phyloP scores from a whole-genome alignment of 495 filamentous ascomycete species.

The Aspergillus sparsus region DNA sequence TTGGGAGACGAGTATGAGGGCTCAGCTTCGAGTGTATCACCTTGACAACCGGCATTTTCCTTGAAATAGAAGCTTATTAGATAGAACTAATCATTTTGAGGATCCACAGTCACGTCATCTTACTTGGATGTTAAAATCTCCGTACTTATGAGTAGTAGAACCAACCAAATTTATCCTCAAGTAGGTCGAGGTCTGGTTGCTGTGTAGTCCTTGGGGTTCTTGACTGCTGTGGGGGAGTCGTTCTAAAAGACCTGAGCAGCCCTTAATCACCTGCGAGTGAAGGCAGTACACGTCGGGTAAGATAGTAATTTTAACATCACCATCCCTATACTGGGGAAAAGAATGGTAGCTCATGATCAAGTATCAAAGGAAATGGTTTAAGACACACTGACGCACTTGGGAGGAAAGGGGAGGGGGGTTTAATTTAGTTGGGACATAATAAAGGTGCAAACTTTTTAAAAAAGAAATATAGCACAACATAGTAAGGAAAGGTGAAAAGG shows the following conservation, averaged over 20 bases:
- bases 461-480: too few relatives aligned
- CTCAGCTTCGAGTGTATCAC: neutral
- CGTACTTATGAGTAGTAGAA: slow-evolving; percentile 13
- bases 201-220: neutral
- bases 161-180: slow-evolving; percentile 15
- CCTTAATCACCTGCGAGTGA: slow-evolving; percentile 30
- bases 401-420: too few relatives aligned
- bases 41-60: neutral
- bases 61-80: neutral
- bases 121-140: slow-evolving; percentile 21
- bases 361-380: neutral
- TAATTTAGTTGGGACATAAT: too few relatives aligned
- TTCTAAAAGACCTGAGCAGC: slow-evolving; percentile 6
- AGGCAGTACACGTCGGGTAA: slow-evolving; percentile 35
- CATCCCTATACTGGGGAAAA: slow-evolving; percentile 37
- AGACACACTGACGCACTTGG: too few relatives aligned
- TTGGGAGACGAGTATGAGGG: slow-evolving; percentile 2
- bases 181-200: neutral
- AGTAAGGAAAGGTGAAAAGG: too few relatives aligned
- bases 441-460: too few relatives aligned
- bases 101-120: neutral
- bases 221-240: neutral
- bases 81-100: neutral
- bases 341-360: slow-evolving; percentile 10
- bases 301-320: slow-evolving; percentile 40